Conservation (phyloP, 2,329 filamentous ascomycete genomes). For the Emmonsiellopsis sp. region DNA sequence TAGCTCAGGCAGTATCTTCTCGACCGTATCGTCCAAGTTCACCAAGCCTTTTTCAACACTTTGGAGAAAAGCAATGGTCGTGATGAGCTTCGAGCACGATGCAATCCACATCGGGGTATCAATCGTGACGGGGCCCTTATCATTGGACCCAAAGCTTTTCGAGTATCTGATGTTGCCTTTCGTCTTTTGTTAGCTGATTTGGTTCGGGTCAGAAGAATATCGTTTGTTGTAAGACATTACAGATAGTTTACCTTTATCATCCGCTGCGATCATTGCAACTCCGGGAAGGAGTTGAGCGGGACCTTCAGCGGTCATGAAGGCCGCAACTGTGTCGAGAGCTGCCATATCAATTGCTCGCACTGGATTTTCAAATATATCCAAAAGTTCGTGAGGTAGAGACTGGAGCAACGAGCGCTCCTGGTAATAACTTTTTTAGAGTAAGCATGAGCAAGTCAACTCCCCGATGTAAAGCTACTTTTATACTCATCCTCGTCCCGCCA, state of each 20-base stretch:
- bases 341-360: slow-evolving; percentile 14
- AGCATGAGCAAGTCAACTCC: no score
- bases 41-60: slow-evolving; percentile 44
- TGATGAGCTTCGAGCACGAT: slow-evolving; percentile 35
- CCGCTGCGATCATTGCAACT: not conserved
- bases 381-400: no score
- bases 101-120: slow-evolving; percentile 6
- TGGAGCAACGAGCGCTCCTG: no score
- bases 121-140: not conserved
- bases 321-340: not conserved
- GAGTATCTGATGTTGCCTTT: slow-evolving; percentile 2
- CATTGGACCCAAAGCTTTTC: not conserved
- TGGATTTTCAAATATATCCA: no score
- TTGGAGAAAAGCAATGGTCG: slow-evolving; percentile 42
- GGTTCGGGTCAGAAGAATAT: not conserved
- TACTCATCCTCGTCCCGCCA: no score
- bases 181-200: not conserved
- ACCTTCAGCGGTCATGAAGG: slow-evolving; percentile 1
- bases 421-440: no score
- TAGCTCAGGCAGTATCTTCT: slow-evolving; percentile 37
- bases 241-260: slow-evolving; percentile 1
- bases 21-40: slow-evolving; percentile 36
- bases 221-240: no score
- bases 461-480: no score
- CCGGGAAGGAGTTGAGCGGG: not conserved